phyloP scores from a whole-genome alignment of 768 basidiomycete genomes.

The Sistotremastrum suecicum region DNA sequence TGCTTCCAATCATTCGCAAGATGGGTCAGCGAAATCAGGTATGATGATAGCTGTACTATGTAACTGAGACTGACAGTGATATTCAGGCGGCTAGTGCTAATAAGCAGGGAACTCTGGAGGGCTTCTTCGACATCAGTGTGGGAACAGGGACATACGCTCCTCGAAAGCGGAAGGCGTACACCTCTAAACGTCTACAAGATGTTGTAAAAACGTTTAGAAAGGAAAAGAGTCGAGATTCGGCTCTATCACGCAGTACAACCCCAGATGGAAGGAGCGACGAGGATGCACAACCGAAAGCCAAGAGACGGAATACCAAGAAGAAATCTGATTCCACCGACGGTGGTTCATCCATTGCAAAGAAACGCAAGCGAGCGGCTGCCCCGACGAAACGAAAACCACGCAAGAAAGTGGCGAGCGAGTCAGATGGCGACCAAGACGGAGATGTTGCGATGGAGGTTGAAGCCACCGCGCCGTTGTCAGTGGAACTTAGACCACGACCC shows the following conservation, averaged over 20 bases:
- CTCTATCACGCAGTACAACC: slow-evolving; percentile 3
- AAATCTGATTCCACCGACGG: too few species aligned
- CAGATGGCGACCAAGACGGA: slow-evolving; percentile 7
- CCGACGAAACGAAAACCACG: too few species aligned
- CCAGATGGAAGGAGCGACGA: neutral
- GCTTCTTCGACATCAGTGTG: slow-evolving; percentile 57
- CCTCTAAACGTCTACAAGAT: slow-evolving; percentile 77
- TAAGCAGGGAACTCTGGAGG: slow-evolving; percentile 62
- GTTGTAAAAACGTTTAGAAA: slow-evolving; percentile 73
- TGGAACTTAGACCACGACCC: slow-evolving; percentile 21
- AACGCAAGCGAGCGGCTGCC: too few species aligned
- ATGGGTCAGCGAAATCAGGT: slow-evolving; percentile 75
- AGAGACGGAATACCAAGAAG: neutral
- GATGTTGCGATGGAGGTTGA: slow-evolving; percentile 6
- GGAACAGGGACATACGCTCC: slow-evolving; percentile 65
- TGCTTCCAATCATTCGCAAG: slow-evolving; percentile 85
- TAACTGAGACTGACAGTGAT: neutral
- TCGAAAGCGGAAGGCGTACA: slow-evolving; percentile 64
- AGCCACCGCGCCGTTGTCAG: slow-evolving; percentile 10
- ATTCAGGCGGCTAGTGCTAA: slow-evolving; percentile 46
- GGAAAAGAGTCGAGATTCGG: slow-evolving; percentile 15
- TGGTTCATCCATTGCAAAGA: too few species aligned
- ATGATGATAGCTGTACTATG: slow-evolving; percentile 7
- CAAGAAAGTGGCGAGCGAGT: neutral
- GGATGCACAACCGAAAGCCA: slow-evolving; percentile 7